A percentile compares a stretch with the other conserved stretches of the same genome.
Conservation (phyloP, 2,329 filamentous ascomycete species). For the Canariomyces notabilis region DNA sequence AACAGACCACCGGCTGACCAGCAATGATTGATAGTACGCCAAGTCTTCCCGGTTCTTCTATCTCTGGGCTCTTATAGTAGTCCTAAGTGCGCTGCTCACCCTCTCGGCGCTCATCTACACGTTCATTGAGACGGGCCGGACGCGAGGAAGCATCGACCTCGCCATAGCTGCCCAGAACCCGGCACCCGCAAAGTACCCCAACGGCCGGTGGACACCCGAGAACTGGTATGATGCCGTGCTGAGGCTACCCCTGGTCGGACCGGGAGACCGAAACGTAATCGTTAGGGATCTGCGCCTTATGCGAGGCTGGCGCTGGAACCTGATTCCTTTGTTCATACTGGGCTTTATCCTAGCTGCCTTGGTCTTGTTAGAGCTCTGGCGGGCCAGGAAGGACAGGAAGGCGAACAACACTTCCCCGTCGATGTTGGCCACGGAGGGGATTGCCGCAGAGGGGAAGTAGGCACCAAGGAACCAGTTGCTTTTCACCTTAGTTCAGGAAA, state of each 20-base stretch:
- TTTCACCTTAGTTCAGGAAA: no score
- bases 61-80: slow-evolving; percentile 31
- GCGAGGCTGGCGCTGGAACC: slow-evolving; percentile 35
- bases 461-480: background rate
- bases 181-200: slow-evolving; percentile 26
- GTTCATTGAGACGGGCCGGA: slow-evolving; percentile 30
- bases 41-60: slow-evolving; percentile 28
- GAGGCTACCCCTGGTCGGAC: slow-evolving; percentile 27
- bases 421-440: slow-evolving; percentile 5
- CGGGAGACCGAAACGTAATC: slow-evolving; percentile 23
- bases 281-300: slow-evolving; percentile 28
- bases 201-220: slow-evolving; percentile 35
- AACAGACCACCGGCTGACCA: background rate
- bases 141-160: slow-evolving; percentile 29
- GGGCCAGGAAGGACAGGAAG: slow-evolving; percentile 4
- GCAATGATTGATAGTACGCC: slow-evolving; percentile 13
- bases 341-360: slow-evolving; percentile 13
- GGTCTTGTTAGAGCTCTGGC: slow-evolving; percentile 12
- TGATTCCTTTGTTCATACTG: slow-evolving; percentile 28
- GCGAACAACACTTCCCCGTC: slow-evolving; percentile 1
- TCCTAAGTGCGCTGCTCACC: slow-evolving; percentile 35
- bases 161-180: slow-evolving; percentile 18
- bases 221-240: slow-evolving; percentile 36
- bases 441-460: background rate
- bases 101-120: slow-evolving; percentile 34